Evolutionary conservation across 306 rosid species (phyloP), one percentile per base, ranked within the genome.

Genomic region (Lotus japonicus): DNA sequence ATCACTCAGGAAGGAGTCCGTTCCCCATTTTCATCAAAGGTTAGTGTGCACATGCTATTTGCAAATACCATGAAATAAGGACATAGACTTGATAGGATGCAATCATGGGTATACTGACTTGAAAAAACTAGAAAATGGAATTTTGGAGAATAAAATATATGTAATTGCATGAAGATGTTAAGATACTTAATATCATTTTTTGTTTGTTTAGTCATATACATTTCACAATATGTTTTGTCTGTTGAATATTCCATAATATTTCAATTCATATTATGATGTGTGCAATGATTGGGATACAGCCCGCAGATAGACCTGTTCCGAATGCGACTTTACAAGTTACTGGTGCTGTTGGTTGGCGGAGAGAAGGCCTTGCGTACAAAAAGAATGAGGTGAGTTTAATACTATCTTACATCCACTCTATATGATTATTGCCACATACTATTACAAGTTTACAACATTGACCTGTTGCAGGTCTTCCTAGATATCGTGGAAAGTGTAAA

Each of bases 1-100:
- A 92, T 92, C 61, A 92, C 98, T 18, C 98, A 92, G 66, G 98
- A 92, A 89, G 98, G 98, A 58, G 98, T 92, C 74, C 98, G 95
- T 55, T 92, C 98, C 5, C 98, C 98, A 5, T 92, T 92, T 76
- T 92, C 98, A 68, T 87, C 98, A 83, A 92, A 87, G 96, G 98
- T 92, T 78, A 79, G 87, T 77, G 68, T 38, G 4, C 72, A 33
- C 8, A 6, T 55, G 49, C 60, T 62, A 28, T 21, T 33, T 59
- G 58, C 60, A 35, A 53, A 64, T 48, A 63, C 33, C 14, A 7
- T 52, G 66, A 80, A 54, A 62, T 36, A 55, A 38, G 68, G 31
- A 52, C 46, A 17, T 31, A 31, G 57, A 66, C 39, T 11, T 15
- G 41, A 58, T 74, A 56, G 38, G 69, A 64, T 13, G 18, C 35